Base-by-base conservation (phyloP, 164 flowering plant species). In the Echeveria elegans region DNA sequence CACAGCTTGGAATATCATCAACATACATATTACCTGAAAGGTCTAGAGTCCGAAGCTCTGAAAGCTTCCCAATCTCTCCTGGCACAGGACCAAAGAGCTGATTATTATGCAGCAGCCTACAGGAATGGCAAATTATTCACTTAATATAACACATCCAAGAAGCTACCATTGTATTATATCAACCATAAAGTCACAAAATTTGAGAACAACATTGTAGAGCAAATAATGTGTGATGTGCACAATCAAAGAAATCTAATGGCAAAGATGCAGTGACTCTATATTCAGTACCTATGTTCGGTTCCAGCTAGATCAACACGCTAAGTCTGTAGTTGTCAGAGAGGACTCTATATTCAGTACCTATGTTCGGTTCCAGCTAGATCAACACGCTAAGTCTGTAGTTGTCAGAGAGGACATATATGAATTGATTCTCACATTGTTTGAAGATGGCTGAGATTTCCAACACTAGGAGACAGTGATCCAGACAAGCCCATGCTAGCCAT, bases 41-140 rank as follows among this genome's bases (percentile, higher is more conserved):
- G 73, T 94, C 99, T 40, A 94, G 89, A 30, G 96, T 87, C 68
- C 69, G 85, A 66, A 95, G 86, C 74, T 85, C 80, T 36, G 73
- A 72, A 30, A 95, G 92, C 71, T 82, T 88, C 64, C 99, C 97
- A 68, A 92, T 79, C 70, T 91, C 99, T 66, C 64, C 53, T 2
- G 97, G 97, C 50, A 95, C 68, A 45, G 84, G 77, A 74, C 97
- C 99, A 73, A 79, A 74, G 41, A 92, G 69, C 64, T 79, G 80
- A 74, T 95, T 95, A 69, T 95, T 88, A 76, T 89, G 97, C 75
- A 94, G 71, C 68, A 89, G 81, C 96, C 99, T 91, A 74, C 56
- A 68, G 59, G 26, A 41, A n/a, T 32, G 26, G n/a, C 40, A 0
- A 15, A 24, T 19, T 28, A 12, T 23, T 31, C 37, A 4, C 32